Conservation (phyloP, 2,329 filamentous ascomycete genomes). For the Cercospora sp. region DNA sequence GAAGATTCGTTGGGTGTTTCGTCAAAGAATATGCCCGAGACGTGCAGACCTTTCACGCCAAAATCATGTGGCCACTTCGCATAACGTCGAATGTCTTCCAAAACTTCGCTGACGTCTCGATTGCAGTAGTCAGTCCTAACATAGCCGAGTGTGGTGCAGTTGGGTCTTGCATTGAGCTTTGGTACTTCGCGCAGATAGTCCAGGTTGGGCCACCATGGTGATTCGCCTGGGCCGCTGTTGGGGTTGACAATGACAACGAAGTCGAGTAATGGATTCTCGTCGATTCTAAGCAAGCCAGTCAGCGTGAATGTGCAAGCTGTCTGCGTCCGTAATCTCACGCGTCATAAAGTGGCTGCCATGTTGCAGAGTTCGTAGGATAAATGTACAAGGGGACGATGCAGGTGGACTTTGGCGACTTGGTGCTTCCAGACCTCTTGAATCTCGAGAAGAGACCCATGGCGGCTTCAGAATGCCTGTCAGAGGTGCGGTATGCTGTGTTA, state of each 20-base stretch:
- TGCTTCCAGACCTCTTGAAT: conserved; percentile 5
- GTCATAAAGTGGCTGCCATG: conserved; percentile 27
- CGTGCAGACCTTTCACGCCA: conserved; percentile 24
- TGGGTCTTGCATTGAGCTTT: conserved; percentile 30
- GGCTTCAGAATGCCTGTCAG: not conserved
- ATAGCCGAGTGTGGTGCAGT: conserved; percentile 35
- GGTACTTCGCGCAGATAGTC: conserved; percentile 32
- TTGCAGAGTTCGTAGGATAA: conserved; percentile 25
- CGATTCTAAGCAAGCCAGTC: conserved; percentile 16
- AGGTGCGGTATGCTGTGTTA: not conserved
- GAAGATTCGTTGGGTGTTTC: conserved; percentile 29
- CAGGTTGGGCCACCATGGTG: conserved; percentile 27
- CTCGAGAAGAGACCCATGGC: conserved; percentile 15
- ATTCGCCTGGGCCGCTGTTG: conserved; percentile 28
- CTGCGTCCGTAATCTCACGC: conserved; percentile 7
- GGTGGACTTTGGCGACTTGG: conserved; percentile 20
- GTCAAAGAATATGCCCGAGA: conserved; percentile 35
- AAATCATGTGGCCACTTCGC: conserved; percentile 29
- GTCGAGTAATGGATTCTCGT: conserved; percentile 25
- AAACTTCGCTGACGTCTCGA: conserved; percentile 23
- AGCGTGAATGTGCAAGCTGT: not conserved
- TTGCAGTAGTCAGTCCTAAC: conserved; percentile 31
- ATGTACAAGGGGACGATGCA: conserved; percentile 29
- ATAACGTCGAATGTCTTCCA: conserved; percentile 31
- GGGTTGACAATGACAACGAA: conserved; percentile 33